A percentile compares a stretch with the other conserved stretches of the same genome.
Evolutionary conservation across 2,329 filamentous ascomycete genomes (phyloP).

Genomic region (Aspergillus sp.): DNA sequence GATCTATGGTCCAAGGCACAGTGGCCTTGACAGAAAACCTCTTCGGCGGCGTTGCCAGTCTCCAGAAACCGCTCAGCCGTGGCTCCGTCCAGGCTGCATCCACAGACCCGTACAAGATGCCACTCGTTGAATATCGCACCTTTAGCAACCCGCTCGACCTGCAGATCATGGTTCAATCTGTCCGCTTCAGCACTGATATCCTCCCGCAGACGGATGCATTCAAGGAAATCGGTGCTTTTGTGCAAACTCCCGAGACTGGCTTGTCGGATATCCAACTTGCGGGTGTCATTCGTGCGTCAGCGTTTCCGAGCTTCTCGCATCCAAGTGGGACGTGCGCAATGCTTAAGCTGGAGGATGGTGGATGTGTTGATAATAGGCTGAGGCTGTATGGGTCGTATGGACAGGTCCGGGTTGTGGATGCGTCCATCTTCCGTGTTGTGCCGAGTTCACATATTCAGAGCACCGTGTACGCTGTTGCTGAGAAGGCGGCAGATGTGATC

Average conservation of each 20-base stretch:
- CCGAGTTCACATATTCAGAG: conserved; percentile 8
- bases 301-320: background rate
- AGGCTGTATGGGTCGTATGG: conserved; percentile 6
- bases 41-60: conserved; percentile 2
- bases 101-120: conserved; percentile 1
- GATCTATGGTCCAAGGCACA: background rate
- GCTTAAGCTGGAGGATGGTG: conserved; percentile 6
- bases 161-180: background rate
- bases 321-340: conserved; percentile 9
- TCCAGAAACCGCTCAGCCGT: conserved; percentile 10
- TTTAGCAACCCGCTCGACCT: conserved; percentile 10
- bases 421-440: conserved; percentile 6
- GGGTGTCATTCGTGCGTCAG: background rate
- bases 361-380: conserved; percentile 7
- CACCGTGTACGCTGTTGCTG: conserved; percentile 12
- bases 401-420: conserved; percentile 4
- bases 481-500: conserved; percentile 8
- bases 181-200: conserved; percentile 9
- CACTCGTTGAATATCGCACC: conserved; percentile 1
- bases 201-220: conserved; percentile 1
- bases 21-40: conserved; percentile 8
- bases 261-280: background rate
- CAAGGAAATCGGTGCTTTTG: background rate
- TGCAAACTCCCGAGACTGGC: conserved; percentile 1
- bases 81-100: conserved; percentile 4